Evolutionary conservation across 1,284 basidiomycete species (phyloP).

Genomic region (Rugosomyces carneus): DNA sequence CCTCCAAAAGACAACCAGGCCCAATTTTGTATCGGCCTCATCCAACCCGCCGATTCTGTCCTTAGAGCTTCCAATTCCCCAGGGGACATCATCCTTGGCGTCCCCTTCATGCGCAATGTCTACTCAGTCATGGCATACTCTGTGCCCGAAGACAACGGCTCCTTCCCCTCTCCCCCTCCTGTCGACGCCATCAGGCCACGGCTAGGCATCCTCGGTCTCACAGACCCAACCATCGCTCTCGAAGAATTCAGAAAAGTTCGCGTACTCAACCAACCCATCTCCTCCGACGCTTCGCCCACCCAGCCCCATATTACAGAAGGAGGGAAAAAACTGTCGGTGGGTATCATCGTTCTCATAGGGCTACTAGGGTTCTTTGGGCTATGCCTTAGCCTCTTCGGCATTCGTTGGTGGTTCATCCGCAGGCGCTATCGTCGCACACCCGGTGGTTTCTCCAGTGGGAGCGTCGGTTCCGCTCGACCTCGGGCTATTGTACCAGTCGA

Average conservation of each 20-base stretch:
- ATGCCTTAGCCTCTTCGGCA: conserved; percentile 45
- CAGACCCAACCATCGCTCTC: conserved; percentile 50
- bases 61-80: conserved; percentile 29
- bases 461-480: conserved; percentile 4
- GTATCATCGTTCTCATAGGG: conserved; percentile 53
- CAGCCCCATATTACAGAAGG: conserved; percentile 9
- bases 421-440: conserved; percentile 25
- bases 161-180: conserved; percentile 28
- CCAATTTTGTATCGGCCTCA: conserved; percentile 54
- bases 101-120: conserved; percentile 67
- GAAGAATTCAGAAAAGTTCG: conserved; percentile 63
- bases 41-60: conserved; percentile 45
- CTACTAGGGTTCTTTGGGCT: conserved; percentile 51
- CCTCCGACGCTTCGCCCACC: background rate
- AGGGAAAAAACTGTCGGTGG: conserved; percentile 42
- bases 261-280: conserved; percentile 52
- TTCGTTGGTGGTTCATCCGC: conserved; percentile 43
- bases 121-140: conserved; percentile 70
- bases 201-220: conserved; percentile 55
- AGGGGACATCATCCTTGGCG: conserved; percentile 66
- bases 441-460: conserved; percentile 6
- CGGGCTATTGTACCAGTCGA: conserved; percentile 1
- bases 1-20: conserved; percentile 34
- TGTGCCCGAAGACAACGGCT: conserved; percentile 37
- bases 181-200: conserved; percentile 31